phyloP scores from a whole-genome alignment of 2,329 filamentous ascomycete genomes.

The Nothophoma quercina region DNA sequence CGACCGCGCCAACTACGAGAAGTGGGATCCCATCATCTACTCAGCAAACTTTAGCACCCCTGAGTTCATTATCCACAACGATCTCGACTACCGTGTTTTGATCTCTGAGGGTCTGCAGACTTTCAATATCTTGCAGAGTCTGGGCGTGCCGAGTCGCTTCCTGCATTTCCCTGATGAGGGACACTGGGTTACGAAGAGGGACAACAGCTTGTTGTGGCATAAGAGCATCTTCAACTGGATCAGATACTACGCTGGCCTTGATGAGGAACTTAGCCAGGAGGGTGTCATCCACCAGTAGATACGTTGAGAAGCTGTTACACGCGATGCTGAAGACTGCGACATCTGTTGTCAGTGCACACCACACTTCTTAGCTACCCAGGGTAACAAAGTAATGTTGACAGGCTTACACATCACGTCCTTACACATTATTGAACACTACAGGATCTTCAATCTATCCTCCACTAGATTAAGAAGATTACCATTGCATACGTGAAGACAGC shows the following conservation, averaged over 20 bases:
- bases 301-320: too few species aligned
- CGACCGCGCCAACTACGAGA: constrained; percentile 58
- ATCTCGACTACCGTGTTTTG: constrained; percentile 85
- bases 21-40: constrained; percentile 65
- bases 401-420: too few species aligned
- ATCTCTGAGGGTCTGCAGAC: constrained; percentile 82
- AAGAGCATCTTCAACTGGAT: constrained; percentile 54
- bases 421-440: too few species aligned
- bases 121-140: constrained; percentile 84
- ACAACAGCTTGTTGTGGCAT: constrained; percentile 92
- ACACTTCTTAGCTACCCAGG: too few species aligned
- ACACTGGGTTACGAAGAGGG: constrained; percentile 85
- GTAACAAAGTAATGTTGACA: too few species aligned
- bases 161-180: constrained; percentile 82
- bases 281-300: constrained; percentile 43
- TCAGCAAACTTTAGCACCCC: constrained; percentile 81
- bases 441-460: too few species aligned
- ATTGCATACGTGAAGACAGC: too few species aligned
- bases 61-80: constrained; percentile 88
- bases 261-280: constrained; percentile 40
- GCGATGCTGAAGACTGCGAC: too few species aligned
- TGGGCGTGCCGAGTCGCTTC: constrained; percentile 77
- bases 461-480: too few species aligned
- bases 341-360: too few species aligned
- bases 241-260: constrained; percentile 40